phyloP scores from a whole-genome alignment of 305 asterid species.

The Plantago rigida region DNA sequence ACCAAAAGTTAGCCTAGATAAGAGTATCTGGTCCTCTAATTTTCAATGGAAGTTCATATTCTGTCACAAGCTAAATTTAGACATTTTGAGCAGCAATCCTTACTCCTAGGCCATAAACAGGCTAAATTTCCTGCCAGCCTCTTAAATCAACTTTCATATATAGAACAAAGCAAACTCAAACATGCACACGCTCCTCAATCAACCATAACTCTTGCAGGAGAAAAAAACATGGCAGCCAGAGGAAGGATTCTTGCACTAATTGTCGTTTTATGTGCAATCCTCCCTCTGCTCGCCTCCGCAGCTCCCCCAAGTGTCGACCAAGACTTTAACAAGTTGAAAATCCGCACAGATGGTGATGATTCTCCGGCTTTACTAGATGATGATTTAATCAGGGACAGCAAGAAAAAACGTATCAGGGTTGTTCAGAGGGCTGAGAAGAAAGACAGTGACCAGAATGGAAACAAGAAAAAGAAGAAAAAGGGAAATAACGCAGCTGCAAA shows the following conservation, averaged over 20 bases:
- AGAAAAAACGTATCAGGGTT: background rate
- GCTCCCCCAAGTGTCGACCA: background rate
- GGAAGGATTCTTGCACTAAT: conserved; percentile 29
- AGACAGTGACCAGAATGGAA: background rate
- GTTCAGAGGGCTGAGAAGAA: background rate
- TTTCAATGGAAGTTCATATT: conserved; percentile 12
- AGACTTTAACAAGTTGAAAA: background rate
- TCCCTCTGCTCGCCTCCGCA: conserved; percentile 35
- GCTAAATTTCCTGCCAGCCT: background rate
- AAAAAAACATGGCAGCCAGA: conserved; percentile 32
- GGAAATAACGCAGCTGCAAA: background rate
- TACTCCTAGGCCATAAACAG: conserved; percentile 12
- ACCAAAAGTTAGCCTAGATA: too few relatives aligned
- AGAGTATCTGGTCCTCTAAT: background rate
- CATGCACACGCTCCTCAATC: conserved; percentile 17
- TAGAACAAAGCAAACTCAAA: background rate
- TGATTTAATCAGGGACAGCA: background rate
- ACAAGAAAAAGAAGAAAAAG: background rate
- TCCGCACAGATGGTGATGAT: background rate
- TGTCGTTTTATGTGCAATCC: conserved; percentile 31
- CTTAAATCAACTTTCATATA: conserved; percentile 16
- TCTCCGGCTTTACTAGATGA: background rate
- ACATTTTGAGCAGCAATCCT: conserved; percentile 17
- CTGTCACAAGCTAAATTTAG: conserved; percentile 13
- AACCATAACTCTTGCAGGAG: background rate